Evolutionary conservation across 2,329 filamentous ascomycete genomes (phyloP), one percentile per base, ranked within the genome.

Genomic region (Apiospora arundinis): DNA sequence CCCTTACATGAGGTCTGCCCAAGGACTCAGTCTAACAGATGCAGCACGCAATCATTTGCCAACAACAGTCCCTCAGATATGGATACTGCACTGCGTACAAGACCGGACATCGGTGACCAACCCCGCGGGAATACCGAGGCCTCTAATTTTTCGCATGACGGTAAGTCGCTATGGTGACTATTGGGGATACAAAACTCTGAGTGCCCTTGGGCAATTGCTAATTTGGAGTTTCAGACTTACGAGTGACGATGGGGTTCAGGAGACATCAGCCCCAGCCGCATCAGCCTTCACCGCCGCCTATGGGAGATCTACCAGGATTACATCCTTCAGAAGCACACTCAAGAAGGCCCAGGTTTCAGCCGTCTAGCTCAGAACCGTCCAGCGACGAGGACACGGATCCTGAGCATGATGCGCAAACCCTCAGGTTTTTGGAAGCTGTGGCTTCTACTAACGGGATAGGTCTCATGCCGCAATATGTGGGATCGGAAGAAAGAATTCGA

Each of bases 401-500:
- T 42, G 71, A 72, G 52, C 32, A 60, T 37, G 72, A 71, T n/a
- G 48, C 46, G 4, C 28, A 56, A 23, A 60, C 72, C 32, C 14
- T 73, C 37, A 69, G 69, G n/a, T 52, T 73, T 46, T 45, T 77
- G 7, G 75, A 76, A 63, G 66, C 66, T 4, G 45, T 72, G 3
- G 45, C 69, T 8, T 21, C 70, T 6, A 18, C 18, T 6, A 23
- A 21, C 45, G 67, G 37, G 25, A n/a, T 48, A 37, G 56, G 56
- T 37, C n/a, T 40, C 21, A 49, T 66, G 44, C 72, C 52, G 73
- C 75, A 46, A 69, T 18, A 40, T 40, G 72, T n/a, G 42, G 69
- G 49, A 18, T 78, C 81, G 2, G 83, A 85, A 16, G 76, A 76
- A 23, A 76, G 80, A 11, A 69, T 84, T 23, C 81, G 84, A 21